Evolutionary conservation across 768 basidiomycete species (phyloP), one percentile per base, ranked within the genome.

Genomic region (Tulasnella sp.): DNA sequence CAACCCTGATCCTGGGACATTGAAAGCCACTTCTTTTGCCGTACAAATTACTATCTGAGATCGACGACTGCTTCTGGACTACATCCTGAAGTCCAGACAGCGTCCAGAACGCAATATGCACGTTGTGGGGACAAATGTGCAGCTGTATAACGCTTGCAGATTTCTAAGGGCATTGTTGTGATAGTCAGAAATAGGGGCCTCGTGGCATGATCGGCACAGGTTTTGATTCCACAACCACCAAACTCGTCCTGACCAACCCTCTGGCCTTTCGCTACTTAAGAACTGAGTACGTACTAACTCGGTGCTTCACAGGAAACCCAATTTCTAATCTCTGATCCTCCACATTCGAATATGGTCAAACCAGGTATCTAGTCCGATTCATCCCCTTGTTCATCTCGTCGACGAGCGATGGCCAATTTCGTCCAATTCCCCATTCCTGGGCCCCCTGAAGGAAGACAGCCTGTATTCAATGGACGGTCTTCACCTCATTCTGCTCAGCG

Each of bases 311-410:
- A 26, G 22, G 47, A 26, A 52, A 22, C 22, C 7, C n/a, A 16
- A n/a, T n/a, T 11, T 22, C 47, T 22, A 22, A 8, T 52, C 6
- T 12, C 47, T 5, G 29, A 26, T 29, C 16, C 47, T 52, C 47
- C n/a, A n/a, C 9, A n/a, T 52, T 52, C 47, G 22, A 52, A 52
- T n/a, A n/a, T 52, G 47, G 47, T 26, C n/a, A 52, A n/a, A n/a
- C 22, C 29, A 52, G 47, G 47, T 26, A 26, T 52, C 22, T n/a
- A 22, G 39, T 42, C 66, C 39, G 35, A 36, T 65, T 65, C 64
- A 65, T 42, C 66, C 66, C 66, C 66, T 37, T 67, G 39, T 67
- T 29, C 66, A 26, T 67, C 8, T 67, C 66, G 47, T 26, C 47
- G 47, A 52, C 5, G n/a, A n/a, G n/a, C 16, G 6, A 69, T 69